phyloP scores from a whole-genome alignment of 257 asterid species.

The Nemophila menziesii region DNA sequence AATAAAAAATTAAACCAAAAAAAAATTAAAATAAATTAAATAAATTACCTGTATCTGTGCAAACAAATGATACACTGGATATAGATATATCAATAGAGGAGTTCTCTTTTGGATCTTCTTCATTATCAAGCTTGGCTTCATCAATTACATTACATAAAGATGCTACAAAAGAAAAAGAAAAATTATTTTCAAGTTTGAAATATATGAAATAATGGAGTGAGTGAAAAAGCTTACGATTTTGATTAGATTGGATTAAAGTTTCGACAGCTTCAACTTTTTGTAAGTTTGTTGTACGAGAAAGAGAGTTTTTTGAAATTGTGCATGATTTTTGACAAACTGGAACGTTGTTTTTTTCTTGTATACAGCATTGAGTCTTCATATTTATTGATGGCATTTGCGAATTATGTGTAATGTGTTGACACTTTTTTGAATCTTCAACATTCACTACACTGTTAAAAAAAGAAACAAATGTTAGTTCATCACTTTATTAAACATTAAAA shows the following conservation, averaged over 20 bases:
- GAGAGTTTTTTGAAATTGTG: constrained; percentile 61
- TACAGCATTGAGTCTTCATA: constrained; percentile 67
- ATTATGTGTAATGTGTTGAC: constrained; percentile 19
- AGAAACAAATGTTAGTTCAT: too few relatives aligned
- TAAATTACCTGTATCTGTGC: constrained; percentile 40
- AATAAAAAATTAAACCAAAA: too few relatives aligned
- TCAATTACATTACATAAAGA: constrained; percentile 11
- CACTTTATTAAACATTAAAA: too few relatives aligned
- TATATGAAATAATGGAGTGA: neutral
- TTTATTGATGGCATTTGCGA: constrained; percentile 84
- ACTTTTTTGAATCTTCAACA: constrained; percentile 28
- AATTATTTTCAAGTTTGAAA: neutral
- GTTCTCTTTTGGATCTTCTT: constrained; percentile 15
- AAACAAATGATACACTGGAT: constrained; percentile 14
- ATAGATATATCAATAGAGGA: constrained; percentile 13
- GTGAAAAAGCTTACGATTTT: constrained; percentile 37
- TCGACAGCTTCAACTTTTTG: constrained; percentile 31
- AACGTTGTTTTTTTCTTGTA: constrained; percentile 57
- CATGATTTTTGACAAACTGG: constrained; percentile 60
- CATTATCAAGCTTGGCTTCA: constrained; percentile 12
- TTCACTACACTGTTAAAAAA: too few relatives aligned
- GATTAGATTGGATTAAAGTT: constrained; percentile 22
- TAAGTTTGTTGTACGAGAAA: constrained; percentile 34
- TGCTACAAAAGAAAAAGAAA: constrained; percentile 17
- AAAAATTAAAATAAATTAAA: neutral